phyloP scores from a whole-genome alignment of 768 basidiomycete genomes.

The Calocybe gangraenosa region DNA sequence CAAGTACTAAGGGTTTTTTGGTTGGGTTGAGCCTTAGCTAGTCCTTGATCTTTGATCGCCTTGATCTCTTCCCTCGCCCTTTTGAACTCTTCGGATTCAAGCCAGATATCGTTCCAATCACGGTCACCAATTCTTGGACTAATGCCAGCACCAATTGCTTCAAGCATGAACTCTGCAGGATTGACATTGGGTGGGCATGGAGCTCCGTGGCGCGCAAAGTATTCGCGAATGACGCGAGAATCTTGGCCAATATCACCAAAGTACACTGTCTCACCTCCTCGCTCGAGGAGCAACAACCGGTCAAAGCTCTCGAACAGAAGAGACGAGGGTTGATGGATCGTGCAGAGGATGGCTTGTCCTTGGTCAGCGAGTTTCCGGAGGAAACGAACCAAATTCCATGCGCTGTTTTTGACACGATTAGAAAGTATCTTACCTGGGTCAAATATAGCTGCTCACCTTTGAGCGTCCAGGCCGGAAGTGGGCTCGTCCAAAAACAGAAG shows the following conservation, averaged over 20 bases:
- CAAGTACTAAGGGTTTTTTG: constrained; percentile 43
- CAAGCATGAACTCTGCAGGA: constrained; percentile 76
- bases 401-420: constrained; percentile 49
- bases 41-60: constrained; percentile 41
- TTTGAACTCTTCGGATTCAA: constrained; percentile 59
- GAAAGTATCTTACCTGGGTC: constrained; percentile 42
- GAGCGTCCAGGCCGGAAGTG: constrained; percentile 40
- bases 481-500: constrained; percentile 64
- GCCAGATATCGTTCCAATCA: constrained; percentile 88
- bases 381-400: constrained; percentile 82
- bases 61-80: constrained; percentile 39
- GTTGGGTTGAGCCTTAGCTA: constrained; percentile 36
- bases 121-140: constrained; percentile 66
- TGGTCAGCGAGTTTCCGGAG: constrained; percentile 77
- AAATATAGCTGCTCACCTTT: constrained; percentile 24
- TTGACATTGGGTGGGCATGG: constrained; percentile 74
- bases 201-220: constrained; percentile 76
- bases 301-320: constrained; percentile 87
- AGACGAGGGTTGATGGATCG: constrained; percentile 85
- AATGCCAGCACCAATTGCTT: constrained; percentile 84
- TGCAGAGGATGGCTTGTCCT: constrained; percentile 88
- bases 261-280: constrained; percentile 90
- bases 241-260: constrained; percentile 85
- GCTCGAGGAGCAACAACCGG: constrained; percentile 60
- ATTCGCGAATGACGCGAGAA: constrained; percentile 62